Conservation (phyloP, 2,329 filamentous ascomycete genomes). For the Colletotrichum sp. region DNA sequence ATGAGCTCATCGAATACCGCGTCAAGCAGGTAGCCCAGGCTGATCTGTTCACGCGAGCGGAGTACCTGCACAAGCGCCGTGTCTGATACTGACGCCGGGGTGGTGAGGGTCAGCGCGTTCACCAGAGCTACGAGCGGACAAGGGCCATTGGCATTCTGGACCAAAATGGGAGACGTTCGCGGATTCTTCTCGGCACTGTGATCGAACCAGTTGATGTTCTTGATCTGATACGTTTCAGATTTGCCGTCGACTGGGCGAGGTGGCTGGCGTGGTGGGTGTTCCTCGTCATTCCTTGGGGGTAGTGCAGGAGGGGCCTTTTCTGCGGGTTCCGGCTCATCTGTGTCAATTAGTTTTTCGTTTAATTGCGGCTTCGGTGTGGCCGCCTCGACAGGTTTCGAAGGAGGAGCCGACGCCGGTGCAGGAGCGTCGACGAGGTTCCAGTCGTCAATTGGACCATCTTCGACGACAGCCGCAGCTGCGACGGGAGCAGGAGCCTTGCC, state of each 20-base stretch:
- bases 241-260: slow-evolving; percentile 45
- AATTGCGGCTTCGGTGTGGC: background rate
- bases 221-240: slow-evolving; percentile 88
- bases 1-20: slow-evolving; percentile 94
- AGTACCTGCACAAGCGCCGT: slow-evolving; percentile 81
- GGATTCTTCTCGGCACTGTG: slow-evolving; percentile 62
- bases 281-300: slow-evolving; percentile 38
- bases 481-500: slow-evolving; percentile 31
- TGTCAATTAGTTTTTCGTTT: background rate
- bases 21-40: slow-evolving; percentile 82
- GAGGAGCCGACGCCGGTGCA: background rate
- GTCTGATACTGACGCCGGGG: slow-evolving; percentile 64
- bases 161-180: slow-evolving; percentile 82
- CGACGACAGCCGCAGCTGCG: slow-evolving; percentile 24
- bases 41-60: slow-evolving; percentile 83
- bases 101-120: slow-evolving; percentile 87
- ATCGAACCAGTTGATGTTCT: slow-evolving; percentile 88
- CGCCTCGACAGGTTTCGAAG: background rate
- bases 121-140: slow-evolving; percentile 93
- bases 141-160: slow-evolving; percentile 93
- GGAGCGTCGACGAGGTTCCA: slow-evolving; percentile 49
- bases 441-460: slow-evolving; percentile 39
- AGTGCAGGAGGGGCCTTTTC: slow-evolving; percentile 33
- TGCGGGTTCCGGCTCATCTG: background rate
- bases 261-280: slow-evolving; percentile 40